These are phyloP conservation scores for Dictyostelium intermedium DNA, from an alignment of 78 protist genomes.

Conservation along the genomic window DNA sequence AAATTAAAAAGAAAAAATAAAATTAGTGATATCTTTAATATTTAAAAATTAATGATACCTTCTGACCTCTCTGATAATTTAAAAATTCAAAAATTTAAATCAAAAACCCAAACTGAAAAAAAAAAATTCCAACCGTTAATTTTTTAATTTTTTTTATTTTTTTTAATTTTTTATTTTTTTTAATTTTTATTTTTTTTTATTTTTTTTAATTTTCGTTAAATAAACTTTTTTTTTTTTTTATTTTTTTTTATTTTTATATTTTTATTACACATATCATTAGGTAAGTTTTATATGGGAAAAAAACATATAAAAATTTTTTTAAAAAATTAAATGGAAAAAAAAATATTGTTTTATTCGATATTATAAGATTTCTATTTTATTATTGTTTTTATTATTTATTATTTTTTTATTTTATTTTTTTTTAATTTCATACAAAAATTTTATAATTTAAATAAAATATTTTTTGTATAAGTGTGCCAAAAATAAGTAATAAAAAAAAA, in stretches of 20 bases:
- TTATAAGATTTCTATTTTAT: not conserved
- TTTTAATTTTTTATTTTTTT: not conserved
- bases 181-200: not conserved
- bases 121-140: not conserved
- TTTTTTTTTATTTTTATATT: not conserved
- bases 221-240: not conserved
- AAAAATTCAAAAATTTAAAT: not conserved
- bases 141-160: not conserved
- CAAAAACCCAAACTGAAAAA: not conserved
- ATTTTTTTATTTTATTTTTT: not conserved
- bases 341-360: not conserved
- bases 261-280: not conserved
- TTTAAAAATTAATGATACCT: too few species aligned
- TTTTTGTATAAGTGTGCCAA: not conserved
- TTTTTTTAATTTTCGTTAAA: not conserved
- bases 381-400: not conserved
- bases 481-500: not conserved
- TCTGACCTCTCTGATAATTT: too few species aligned
- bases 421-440: not conserved
- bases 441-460: too few species aligned
- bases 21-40: not conserved
- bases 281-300: not conserved
- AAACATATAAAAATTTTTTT: not conserved
- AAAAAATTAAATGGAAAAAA: not conserved
- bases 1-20: slow-evolving; percentile 8